Evolutionary conservation across 805 yeast genomes (phyloP), one percentile per base, ranked within the genome.

Genomic region (Cyberlindnera veronae): DNA sequence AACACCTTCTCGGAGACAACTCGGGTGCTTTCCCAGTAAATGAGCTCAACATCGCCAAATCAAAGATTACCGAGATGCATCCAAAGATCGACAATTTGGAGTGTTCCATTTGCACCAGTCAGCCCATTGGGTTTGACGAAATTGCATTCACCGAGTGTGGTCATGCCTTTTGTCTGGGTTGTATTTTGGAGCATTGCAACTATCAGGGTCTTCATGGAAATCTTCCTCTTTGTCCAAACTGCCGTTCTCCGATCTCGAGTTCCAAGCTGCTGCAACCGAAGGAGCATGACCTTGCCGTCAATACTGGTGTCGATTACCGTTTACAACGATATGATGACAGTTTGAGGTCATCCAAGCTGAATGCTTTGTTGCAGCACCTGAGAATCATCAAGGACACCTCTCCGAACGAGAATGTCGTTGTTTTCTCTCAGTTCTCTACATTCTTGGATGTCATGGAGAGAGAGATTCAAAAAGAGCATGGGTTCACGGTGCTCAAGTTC

Each of bases 361-460:
- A 77, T 48, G 88, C 95, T 0, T 65, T 89, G 19, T 43, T 85
- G 5, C 62, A 68, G 4, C 88, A 84, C 53, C 60, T 88, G 14
- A 65, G 74, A 27, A 63, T 62, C 20, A 62, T 84, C 13, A 72
- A 70, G 41, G 76, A 72, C 19, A 76, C 75, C 13, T 68, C 75
- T 8, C 76, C 82, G 0, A 79, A 78, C 13, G 86, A 81, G 42
- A 88, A 84, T 53, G 77, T 84, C 4, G 89, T 91, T 36, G 90
- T 91, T 0, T 91, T 91, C 55, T 88, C 96, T 2, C 97, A 91
- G 52, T 90, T 90, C 53, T 84, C 96, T 0, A 73, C 86, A 0
- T 91, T 79, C 54, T 60, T 90, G 44, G 96, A 88, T 58, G 65
- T 87, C 9, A 76, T 90, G 38, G 83, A 84, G 50, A 58, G 55